phyloP scores from a whole-genome alignment of 768 basidiomycete genomes.

The Arthromyces matolae region DNA sequence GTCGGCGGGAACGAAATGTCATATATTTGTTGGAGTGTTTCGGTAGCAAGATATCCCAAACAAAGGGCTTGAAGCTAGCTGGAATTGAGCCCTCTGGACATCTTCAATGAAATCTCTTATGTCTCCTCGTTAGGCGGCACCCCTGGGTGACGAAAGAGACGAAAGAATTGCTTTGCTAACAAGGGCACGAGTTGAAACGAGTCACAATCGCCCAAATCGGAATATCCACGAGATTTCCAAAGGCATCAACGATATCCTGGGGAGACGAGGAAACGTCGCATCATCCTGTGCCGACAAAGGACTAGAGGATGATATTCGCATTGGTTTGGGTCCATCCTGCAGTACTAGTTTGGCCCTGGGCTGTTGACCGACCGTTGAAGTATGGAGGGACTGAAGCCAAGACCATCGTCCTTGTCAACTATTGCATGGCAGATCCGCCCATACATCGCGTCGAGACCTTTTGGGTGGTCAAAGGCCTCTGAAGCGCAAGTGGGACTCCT shows the following conservation, averaged over 20 bases:
- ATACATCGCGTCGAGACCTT: conserved; percentile 9
- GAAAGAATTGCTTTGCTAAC: conserved; percentile 2
- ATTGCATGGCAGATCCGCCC: conserved; percentile 2
- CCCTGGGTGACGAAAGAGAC: neutral
- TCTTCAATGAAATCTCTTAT: conserved; percentile 1
- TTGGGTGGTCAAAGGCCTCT: neutral
- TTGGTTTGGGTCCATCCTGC: conserved; percentile 4
- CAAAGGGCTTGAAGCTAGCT: conserved; percentile 1
- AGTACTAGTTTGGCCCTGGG: neutral
- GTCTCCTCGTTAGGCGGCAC: neutral
- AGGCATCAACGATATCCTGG: conserved; percentile 10
- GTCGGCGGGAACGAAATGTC: neutral
- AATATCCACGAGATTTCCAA: conserved; percentile 8
- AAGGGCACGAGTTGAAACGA: conserved; percentile 5
- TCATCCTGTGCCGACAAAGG: neutral
- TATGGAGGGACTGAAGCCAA: conserved; percentile 1
- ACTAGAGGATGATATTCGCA: neutral
- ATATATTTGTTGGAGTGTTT: neutral
- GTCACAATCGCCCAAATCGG: neutral
- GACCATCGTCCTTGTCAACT: conserved; percentile 1
- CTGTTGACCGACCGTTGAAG: conserved; percentile 6
- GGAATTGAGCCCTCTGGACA: neutral
- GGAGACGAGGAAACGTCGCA: conserved; percentile 6
- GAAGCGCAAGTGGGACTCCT: neutral
- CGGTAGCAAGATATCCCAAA: neutral